These are phyloP conservation scores for Magnolia kwangsiensis DNA, from an alignment of 164 flowering plant genomes.

Conservation along the genomic window DNA sequence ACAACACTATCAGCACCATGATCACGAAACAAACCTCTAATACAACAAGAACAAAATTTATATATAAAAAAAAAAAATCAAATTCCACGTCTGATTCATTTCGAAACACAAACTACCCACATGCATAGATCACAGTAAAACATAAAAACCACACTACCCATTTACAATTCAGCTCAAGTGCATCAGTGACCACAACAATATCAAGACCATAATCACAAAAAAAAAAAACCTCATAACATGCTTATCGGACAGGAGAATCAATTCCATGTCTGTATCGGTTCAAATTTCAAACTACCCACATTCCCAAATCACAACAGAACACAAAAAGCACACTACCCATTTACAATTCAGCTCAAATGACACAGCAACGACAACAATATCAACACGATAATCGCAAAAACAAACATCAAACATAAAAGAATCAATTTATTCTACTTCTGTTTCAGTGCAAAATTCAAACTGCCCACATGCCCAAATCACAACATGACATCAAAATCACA, in stretches of 20 bases:
- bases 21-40: not conserved
- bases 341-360: no score
- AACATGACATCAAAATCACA: not conserved
- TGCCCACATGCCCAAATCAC: not conserved
- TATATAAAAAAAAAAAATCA: not conserved
- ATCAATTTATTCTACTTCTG: conserved; percentile 1
- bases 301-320: not conserved
- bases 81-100: not conserved
- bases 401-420: not conserved
- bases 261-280: not conserved
- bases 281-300: not conserved
- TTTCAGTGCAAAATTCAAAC: not conserved
- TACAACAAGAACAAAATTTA: not conserved
- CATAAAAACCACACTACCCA: not conserved
- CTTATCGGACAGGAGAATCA: not conserved
- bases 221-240: not conserved
- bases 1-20: not conserved
- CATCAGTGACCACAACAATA: not conserved
- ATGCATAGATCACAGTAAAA: not conserved
- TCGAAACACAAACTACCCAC: not conserved
- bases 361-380: not conserved
- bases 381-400: not conserved
- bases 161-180: not conserved
- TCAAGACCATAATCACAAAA: not conserved
- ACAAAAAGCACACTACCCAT: not conserved